Percentiles rank a stretch among this genome's conserved stretches.
phyloP scores from a whole-genome alignment of 768 basidiomycete genomes.

The Auriculariales sp. region DNA sequence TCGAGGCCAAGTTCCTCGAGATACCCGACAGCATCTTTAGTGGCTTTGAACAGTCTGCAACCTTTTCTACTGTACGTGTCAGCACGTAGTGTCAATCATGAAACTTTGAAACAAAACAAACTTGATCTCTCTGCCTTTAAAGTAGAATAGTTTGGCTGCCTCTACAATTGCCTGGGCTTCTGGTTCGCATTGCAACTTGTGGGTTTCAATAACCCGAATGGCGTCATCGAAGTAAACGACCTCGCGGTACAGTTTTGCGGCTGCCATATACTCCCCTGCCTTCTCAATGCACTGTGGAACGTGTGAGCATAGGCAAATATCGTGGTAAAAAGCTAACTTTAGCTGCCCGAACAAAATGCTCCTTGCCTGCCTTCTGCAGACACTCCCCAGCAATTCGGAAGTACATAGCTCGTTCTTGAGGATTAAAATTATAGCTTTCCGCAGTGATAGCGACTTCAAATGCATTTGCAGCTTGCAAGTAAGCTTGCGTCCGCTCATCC shows the following conservation, averaged over 20 bases:
- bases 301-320: no score
- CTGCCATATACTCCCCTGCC: no score
- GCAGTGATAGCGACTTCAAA: slow-evolving; percentile 27
- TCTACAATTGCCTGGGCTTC: slow-evolving; percentile 24
- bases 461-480: slow-evolving; percentile 30
- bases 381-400: slow-evolving; percentile 31
- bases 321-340: slow-evolving; percentile 19
- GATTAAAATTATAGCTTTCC: slow-evolving; percentile 14
- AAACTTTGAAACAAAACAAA: slow-evolving; percentile 12
- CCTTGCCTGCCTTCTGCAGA: slow-evolving; percentile 22
- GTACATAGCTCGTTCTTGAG: slow-evolving; percentile 18
- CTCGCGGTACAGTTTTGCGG: slow-evolving; percentile 35
- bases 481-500: slow-evolving; percentile 20
- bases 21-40: slow-evolving; percentile 42
- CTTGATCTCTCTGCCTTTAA: slow-evolving; percentile 22
- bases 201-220: slow-evolving; percentile 25
- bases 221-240: slow-evolving; percentile 39
- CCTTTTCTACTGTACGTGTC: slow-evolving; percentile 24
- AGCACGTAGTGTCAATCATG: slow-evolving; percentile 1
- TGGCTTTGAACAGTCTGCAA: slow-evolving; percentile 29
- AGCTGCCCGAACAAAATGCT: slow-evolving; percentile 27
- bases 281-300: slow-evolving; percentile 2
- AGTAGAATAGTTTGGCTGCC: slow-evolving; percentile 32
- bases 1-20: slow-evolving; percentile 40
- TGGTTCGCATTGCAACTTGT: slow-evolving; percentile 18